Base-by-base conservation (phyloP, 129 eudicot genomes). In the Cynara cardunculus region DNA sequence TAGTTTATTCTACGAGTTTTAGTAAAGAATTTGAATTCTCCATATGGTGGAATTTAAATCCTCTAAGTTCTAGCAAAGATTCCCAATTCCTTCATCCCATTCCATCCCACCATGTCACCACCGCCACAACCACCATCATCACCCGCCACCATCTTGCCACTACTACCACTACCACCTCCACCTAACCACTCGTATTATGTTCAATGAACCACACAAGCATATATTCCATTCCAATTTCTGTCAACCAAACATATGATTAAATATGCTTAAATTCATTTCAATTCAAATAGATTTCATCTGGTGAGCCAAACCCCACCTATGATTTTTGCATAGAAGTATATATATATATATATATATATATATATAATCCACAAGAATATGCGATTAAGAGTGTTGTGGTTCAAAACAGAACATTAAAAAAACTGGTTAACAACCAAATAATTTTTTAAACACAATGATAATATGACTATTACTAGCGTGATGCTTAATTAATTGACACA, bases 381-480 rank as follows among this genome's bases (percentile, higher is more conserved):
- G 59, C 1, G 59, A 46, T 46, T 8, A 39, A 2, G 59, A 13
- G 19, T 46, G 19, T 46, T 14, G 19, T 46, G 59, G 59, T 9
- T 39, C 11, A 39, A 39, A 13, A 39, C 13, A 39, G 13, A 39
- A 39, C 46, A 8, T 39, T 7, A 39, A 37, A 39, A 39, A 56
- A 56, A 56, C 5, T 56, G 65, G 65, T 56, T 56, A 56, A 18
- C 65, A 56, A 56, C 65, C 65, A 56, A 56, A 1, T n/a, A 56
- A 56, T 18, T 56, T 41, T n/a, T 56, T 56, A 56, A 56, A 53
- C 41, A 74, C 46, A 74, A 80, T 80, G 78, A 72, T 80, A 61
- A 80, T 72, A 80, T 80, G 64, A 80, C 83, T 80, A 80, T 80
- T 80, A 77, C 37, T 80, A 80, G 72, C 83, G 83, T 80, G 83